Percentiles rank a stretch among this genome's conserved stretches.
Evolutionary conservation across 1,284 basidiomycete species (phyloP).

Genomic region (Agaricales sp.): DNA sequence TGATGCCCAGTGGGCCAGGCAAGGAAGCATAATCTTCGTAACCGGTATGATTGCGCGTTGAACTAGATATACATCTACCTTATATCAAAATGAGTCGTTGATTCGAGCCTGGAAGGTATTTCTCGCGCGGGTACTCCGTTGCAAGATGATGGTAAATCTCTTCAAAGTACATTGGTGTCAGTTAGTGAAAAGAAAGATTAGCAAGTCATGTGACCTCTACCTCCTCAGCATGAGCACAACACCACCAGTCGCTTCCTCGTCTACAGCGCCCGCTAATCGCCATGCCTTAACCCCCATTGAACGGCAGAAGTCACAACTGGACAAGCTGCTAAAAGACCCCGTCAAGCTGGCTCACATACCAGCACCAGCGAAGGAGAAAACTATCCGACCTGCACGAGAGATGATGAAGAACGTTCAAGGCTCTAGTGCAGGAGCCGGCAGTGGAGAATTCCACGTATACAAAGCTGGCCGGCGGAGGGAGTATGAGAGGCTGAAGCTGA

Average conservation of each 20-base stretch:
- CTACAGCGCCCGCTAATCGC: conserved; percentile 23
- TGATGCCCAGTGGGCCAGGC: too few species aligned
- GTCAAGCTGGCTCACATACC: conserved; percentile 73
- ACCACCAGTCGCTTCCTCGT: neutral
- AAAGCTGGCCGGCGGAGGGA: conserved; percentile 91
- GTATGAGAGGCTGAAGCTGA: conserved; percentile 86
- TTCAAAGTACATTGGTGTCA: too few species aligned
- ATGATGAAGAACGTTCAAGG: conserved; percentile 99
- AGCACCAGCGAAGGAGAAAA: conserved; percentile 65
- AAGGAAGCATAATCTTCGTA: too few species aligned
- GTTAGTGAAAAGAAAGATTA: too few species aligned
- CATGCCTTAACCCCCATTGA: conserved; percentile 68
- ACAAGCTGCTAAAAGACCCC: conserved; percentile 81
- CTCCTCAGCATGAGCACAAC: too few species aligned
- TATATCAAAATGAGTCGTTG: too few species aligned
- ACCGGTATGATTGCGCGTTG: too few species aligned
- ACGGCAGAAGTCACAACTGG: conserved; percentile 68
- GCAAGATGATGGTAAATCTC: too few species aligned
- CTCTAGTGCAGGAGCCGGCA: conserved; percentile 86
- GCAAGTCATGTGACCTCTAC: too few species aligned
- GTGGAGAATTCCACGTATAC: conserved; percentile 97
- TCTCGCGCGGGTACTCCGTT: too few species aligned
- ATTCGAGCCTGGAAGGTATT: too few species aligned
- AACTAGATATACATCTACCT: too few species aligned
- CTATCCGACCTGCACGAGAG: conserved; percentile 70